Conservation (phyloP, 129 eudicot genomes). For the Lactuca saligna region DNA sequence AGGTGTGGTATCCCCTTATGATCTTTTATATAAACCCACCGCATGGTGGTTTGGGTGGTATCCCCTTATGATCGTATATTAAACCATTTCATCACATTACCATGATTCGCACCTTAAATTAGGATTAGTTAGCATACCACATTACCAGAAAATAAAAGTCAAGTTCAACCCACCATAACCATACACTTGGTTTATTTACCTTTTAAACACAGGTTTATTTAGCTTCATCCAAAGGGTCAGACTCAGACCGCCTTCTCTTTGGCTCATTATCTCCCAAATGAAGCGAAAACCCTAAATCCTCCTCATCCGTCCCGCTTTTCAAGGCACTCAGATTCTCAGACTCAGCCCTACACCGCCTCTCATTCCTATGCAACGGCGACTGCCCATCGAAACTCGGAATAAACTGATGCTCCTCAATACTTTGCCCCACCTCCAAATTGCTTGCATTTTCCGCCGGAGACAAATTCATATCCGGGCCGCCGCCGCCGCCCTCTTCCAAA, state of each 20-base stretch:
- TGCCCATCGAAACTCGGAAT: slow-evolving; percentile 64
- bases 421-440: slow-evolving; percentile 56
- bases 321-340: slow-evolving; percentile 75
- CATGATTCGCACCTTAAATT: neutral
- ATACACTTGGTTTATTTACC: slow-evolving; percentile 19
- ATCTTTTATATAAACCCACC: too few species aligned
- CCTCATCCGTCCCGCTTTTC: slow-evolving; percentile 65
- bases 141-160: slow-evolving; percentile 14
- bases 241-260: slow-evolving; percentile 84
- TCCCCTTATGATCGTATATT: too few species aligned
- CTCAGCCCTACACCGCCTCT: slow-evolving; percentile 43
- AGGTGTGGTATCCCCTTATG: too few species aligned
- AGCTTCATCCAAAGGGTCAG: slow-evolving; percentile 56
- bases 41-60: too few species aligned
- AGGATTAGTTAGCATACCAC: slow-evolving; percentile 13
- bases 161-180: neutral
- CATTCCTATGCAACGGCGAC: slow-evolving; percentile 49
- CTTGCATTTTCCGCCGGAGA: slow-evolving; percentile 60
- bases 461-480: slow-evolving; percentile 78
- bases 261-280: slow-evolving; percentile 90
- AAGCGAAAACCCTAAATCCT: slow-evolving; percentile 72
- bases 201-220: slow-evolving; percentile 21
- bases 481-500: slow-evolving; percentile 43
- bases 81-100: too few species aligned
- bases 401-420: slow-evolving; percentile 77